Evolutionary conservation across 164 flowering plant genomes (phyloP), one percentile per base, ranked within the genome.

Genomic region (Macadamia integrifolia): DNA sequence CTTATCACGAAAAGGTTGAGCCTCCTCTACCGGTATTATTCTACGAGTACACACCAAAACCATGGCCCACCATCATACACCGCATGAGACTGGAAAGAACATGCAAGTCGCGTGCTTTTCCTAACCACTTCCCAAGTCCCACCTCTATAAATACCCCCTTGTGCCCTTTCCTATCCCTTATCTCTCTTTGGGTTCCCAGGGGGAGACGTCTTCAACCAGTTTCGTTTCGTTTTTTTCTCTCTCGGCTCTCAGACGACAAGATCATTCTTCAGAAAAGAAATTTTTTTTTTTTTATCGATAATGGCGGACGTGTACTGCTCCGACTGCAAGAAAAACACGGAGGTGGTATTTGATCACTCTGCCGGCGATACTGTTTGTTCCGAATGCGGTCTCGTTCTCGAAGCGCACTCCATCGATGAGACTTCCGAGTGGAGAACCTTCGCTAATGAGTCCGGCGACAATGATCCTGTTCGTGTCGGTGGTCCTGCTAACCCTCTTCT

Each of bases 341-440:
- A 74, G 44, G 77, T 77, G 64, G 77, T 72, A 2, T 72, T 72
- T 60, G 79, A 78, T 59, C 81, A 72, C 61, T 70, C 79, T 3
- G 74, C 76, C 10, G 81, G 81, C 9, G 81, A 78, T 57, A 75
- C 76, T 9, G 73, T 78, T 28, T 78, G 81, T 59, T 72, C 58
- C 13, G 81, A 78, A 63, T 78, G 81, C 42, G 81, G 78, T 9
- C 67, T 78, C 31, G 78, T 78, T 17, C 46, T 78, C 6, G 81
- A 78, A 59, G 75, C 78, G 13, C 81, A 78, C 64, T 75, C 74
- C 48, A 75, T 78, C 14, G 81, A 78, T 40, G 78, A 75, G 59
- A 75, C 81, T 10, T 78, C 81, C 11, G 81, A 78, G 69, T 78
- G 81, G 81, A 72, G 81, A 61, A 78, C 78, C 50, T 78, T 78